These are phyloP conservation scores for Crassisporium funariophilum DNA, from an alignment of 768 basidiomycete genomes.

Conservation along the genomic window DNA sequence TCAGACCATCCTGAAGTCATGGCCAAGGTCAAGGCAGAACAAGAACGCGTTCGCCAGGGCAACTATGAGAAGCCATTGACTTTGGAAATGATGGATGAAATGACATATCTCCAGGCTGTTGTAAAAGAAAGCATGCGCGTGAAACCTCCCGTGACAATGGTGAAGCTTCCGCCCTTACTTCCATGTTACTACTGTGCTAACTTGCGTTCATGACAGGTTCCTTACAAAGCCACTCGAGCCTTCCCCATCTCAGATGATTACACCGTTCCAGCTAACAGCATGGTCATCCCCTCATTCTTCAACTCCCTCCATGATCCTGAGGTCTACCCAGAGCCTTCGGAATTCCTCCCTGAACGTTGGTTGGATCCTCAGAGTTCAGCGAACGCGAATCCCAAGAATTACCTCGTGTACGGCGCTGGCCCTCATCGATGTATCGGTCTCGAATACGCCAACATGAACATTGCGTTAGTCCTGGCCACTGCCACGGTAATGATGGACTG, in stretches of 20 bases:
- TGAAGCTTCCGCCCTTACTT: slow-evolving; percentile 31
- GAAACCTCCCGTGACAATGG: slow-evolving; percentile 97
- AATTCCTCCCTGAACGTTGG: slow-evolving; percentile 90
- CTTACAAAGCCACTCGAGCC: slow-evolving; percentile 85
- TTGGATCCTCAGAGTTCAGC: slow-evolving; percentile 79
- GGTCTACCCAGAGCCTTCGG: slow-evolving; percentile 86
- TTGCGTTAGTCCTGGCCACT: slow-evolving; percentile 81
- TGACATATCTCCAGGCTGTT: slow-evolving; percentile 90
- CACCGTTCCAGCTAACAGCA: slow-evolving; percentile 86
- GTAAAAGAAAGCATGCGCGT: slow-evolving; percentile 93
- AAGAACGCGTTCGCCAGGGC: slow-evolving; percentile 78
- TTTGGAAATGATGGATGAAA: slow-evolving; percentile 86
- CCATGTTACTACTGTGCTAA: slow-evolving; percentile 11
- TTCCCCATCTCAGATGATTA: slow-evolving; percentile 94
- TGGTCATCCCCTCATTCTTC: slow-evolving; percentile 95
- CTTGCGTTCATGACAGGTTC: slow-evolving; percentile 57
- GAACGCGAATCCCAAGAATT: slow-evolving; percentile 88
- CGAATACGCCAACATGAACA: slow-evolving; percentile 93
- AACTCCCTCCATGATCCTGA: slow-evolving; percentile 89
- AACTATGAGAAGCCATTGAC: slow-evolving; percentile 78
- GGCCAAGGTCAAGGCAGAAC: slow-evolving; percentile 89
- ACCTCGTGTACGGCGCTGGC: slow-evolving; percentile 92
- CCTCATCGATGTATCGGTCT: slow-evolving; percentile 92
- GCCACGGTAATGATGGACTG: slow-evolving; percentile 81
- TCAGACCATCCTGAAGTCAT: slow-evolving; percentile 90